Percentiles rank a stretch among this genome's conserved stretches.
Conservation (phyloP, 768 basidiomycete species). For the Dentipellis fragilis region DNA sequence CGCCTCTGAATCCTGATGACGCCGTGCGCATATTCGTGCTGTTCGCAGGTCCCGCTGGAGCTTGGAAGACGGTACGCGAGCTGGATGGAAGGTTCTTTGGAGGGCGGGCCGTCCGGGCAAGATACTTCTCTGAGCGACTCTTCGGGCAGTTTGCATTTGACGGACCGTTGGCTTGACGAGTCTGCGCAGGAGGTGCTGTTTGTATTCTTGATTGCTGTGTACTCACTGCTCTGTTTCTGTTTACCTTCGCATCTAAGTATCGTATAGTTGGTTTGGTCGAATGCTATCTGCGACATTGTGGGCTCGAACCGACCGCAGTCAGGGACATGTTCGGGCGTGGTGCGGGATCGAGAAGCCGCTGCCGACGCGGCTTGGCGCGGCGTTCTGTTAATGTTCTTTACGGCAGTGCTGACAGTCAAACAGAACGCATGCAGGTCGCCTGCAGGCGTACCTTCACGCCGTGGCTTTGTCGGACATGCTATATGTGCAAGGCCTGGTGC, state of each 20-base stretch:
- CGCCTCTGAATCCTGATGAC: conserved; percentile 58
- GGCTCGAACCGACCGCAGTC: not conserved
- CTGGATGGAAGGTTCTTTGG: conserved; percentile 91
- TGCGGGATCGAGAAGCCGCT: not conserved
- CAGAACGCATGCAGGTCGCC: not conserved
- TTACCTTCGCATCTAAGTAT: not conserved
- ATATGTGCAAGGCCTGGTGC: not conserved
- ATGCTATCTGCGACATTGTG: not conserved
- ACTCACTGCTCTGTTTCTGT: not conserved
- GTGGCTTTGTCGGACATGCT: not conserved
- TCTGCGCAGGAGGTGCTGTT: not conserved
- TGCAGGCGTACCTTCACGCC: not conserved
- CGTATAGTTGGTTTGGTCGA: not conserved
- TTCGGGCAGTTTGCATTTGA: conserved; percentile 47
- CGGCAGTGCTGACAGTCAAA: too few relatives aligned
- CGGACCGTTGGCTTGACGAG: conserved; percentile 21
- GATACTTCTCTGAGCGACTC: conserved; percentile 62
- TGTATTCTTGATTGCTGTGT: not conserved
- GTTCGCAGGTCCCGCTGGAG: conserved; percentile 85
- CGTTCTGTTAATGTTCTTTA: too few relatives aligned
- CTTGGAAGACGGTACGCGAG: conserved; percentile 93
- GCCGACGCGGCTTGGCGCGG: not conserved
- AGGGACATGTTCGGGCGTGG: not conserved
- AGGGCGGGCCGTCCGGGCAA: conserved; percentile 71
- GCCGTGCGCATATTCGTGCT: conserved; percentile 86